Conservation (phyloP, 2,329 filamentous ascomycete genomes). For the Aspergillus ochraceoroseus region DNA sequence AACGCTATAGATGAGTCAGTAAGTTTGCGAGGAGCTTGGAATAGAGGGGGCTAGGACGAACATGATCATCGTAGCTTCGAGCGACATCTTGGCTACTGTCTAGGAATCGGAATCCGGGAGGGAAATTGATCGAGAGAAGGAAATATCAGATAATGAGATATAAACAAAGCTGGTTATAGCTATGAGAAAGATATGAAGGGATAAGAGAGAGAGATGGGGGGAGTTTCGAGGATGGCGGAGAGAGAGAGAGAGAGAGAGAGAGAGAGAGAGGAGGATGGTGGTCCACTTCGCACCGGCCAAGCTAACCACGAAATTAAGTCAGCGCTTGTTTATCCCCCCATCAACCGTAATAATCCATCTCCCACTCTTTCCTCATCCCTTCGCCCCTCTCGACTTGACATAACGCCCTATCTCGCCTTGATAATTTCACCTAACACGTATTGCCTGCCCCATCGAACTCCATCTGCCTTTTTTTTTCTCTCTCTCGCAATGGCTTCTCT, state of each 20-base stretch:
- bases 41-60: conserved; percentile 25
- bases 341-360: conserved; percentile 15
- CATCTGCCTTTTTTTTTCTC: background rate
- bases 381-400: conserved; percentile 7
- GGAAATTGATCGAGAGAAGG: background rate
- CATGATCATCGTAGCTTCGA: conserved; percentile 99
- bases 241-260: conserved; percentile 25
- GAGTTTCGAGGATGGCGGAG: conserved; percentile 9
- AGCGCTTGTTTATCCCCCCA: conserved; percentile 43
- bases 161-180: conserved; percentile 3
- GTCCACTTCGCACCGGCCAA: conserved; percentile 2
- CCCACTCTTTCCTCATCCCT: conserved; percentile 15
- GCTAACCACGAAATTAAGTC: conserved; percentile 23
- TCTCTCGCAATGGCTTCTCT: conserved; percentile 35
- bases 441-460: no score
- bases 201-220: conserved; percentile 10
- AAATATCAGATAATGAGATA: conserved; percentile 3
- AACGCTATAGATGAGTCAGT: conserved; percentile 52
- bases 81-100: conserved; percentile 69
- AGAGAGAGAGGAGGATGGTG: conserved; percentile 24
- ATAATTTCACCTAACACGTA: no score
- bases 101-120: conserved; percentile 6
- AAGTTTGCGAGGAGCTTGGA: conserved; percentile 13
- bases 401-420: background rate
- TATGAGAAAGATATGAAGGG: conserved; percentile 2